Percentiles rank a stretch among this genome's conserved stretches.
Evolutionary conservation across 2,329 filamentous ascomycete species (phyloP).

Genomic region (Aureobasidium melanogenum): DNA sequence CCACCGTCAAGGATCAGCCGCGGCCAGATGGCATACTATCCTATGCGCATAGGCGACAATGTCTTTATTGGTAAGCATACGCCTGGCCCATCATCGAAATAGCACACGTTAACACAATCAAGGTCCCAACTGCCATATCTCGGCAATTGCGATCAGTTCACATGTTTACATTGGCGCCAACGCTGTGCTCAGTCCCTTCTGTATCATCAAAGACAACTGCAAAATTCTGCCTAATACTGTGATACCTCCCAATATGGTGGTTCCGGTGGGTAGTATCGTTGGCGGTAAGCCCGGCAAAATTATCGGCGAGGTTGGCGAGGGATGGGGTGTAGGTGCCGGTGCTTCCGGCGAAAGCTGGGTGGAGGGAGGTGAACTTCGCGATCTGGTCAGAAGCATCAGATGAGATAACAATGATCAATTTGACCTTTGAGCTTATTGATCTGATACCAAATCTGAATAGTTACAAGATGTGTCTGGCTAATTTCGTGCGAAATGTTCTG

Average conservation of each 20-base stretch:
- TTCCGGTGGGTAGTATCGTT: constrained; percentile 88
- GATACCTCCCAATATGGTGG: constrained; percentile 79
- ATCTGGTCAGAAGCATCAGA: constrained; percentile 39
- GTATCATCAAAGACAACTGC: constrained; percentile 88
- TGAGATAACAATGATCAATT: constrained; percentile 15
- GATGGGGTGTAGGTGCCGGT: constrained; percentile 38
- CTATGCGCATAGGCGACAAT: constrained; percentile 87
- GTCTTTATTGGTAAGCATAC: constrained; percentile 66
- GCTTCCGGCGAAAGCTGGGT: constrained; percentile 38
- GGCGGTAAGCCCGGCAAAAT: constrained; percentile 72
- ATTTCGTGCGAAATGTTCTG: neutral
- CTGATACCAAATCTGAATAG: neutral
- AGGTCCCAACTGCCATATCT: constrained; percentile 55
- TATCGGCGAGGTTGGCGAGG: constrained; percentile 71
- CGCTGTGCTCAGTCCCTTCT: constrained; percentile 74
- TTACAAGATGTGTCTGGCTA: neutral
- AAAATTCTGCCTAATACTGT: constrained; percentile 77
- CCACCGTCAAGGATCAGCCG: constrained; percentile 78
- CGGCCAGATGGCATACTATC: constrained; percentile 68
- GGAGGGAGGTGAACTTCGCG: constrained; percentile 41
- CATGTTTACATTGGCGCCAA: constrained; percentile 78
- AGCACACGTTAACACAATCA: neutral
- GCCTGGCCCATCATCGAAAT: neutral
- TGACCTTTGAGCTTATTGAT: neutral
- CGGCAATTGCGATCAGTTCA: constrained; percentile 72